Conservation (phyloP, 768 basidiomycete species). For the Rhodosporidiobolus odoratus region DNA sequence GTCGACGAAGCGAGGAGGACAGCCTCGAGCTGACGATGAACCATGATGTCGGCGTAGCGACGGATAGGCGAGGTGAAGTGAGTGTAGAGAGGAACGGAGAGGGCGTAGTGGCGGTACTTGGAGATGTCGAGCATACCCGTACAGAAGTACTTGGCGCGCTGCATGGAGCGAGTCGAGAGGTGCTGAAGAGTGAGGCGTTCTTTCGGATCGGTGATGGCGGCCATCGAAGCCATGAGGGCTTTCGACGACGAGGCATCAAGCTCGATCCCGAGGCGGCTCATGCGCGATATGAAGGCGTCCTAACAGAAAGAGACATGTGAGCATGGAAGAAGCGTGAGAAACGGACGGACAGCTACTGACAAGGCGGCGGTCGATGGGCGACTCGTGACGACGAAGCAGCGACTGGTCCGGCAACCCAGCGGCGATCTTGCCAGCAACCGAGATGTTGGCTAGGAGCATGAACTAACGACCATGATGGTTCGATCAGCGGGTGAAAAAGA, state of each 20-base stretch:
- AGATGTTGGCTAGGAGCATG: slow-evolving; percentile 86
- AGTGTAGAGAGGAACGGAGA: slow-evolving; percentile 85
- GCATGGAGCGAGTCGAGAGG: slow-evolving; percentile 77
- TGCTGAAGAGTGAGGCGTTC: slow-evolving; percentile 74
- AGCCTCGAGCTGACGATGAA: slow-evolving; percentile 92
- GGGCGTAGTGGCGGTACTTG: slow-evolving; percentile 88
- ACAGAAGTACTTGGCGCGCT: slow-evolving; percentile 96
- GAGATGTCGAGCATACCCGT: slow-evolving; percentile 98
- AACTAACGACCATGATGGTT: slow-evolving; percentile 59
- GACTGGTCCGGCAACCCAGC: slow-evolving; percentile 93
- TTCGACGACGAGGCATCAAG: slow-evolving; percentile 76
- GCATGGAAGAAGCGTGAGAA: not conserved
- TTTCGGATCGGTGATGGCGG: slow-evolving; percentile 56
- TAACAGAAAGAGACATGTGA: slow-evolving; percentile 44
- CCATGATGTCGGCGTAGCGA: slow-evolving; percentile 70
- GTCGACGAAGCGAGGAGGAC: slow-evolving; percentile 53
- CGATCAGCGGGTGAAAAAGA: slow-evolving; percentile 12
- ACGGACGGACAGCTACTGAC: slow-evolving; percentile 49
- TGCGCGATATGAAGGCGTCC: slow-evolving; percentile 73
- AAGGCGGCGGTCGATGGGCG: slow-evolving; percentile 82
- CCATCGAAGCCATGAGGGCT: slow-evolving; percentile 75
- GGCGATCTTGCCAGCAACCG: slow-evolving; percentile 87
- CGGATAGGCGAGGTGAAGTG: slow-evolving; percentile 63
- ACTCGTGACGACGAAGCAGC: slow-evolving; percentile 89
- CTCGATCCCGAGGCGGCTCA: slow-evolving; percentile 71